Base-by-base conservation (phyloP, 1,284 basidiomycete species). In the Earliella scabrosa region DNA sequence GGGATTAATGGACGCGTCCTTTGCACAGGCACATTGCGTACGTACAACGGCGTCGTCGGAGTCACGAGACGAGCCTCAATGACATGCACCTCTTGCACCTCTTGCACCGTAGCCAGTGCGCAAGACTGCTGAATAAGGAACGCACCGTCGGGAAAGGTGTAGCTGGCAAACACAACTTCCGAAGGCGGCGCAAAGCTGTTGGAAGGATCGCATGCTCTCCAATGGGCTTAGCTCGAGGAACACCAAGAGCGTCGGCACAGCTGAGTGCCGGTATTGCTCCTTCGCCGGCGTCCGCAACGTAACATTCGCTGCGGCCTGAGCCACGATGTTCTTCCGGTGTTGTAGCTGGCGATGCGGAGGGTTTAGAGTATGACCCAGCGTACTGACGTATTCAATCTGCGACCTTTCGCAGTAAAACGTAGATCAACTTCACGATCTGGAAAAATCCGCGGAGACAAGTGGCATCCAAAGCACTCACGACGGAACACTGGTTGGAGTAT, bases 271-370 rank as follows among this genome's bases (percentile, higher is more conserved):
- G 47, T 20, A 20, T 29, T 26, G 32, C 53, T 50, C 57, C 56
- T 61, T 50, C 43, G 43, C 27, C 45, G 6, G 10, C 14, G 13
- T 18, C 14, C 26, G 36, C 26, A 13, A 20, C 29, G 18, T 21
- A 24, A 9, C 21, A 48, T 7, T 5, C 10, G 10, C 10, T 14
- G 16, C 29, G 18, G 27, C 18, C 16, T 20, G 48, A 39, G 41
- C 43, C 38, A 55, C 55, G 58, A 60, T 34, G 45, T 53, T 57
- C 49, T 46, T 52, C 55, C 61, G 61, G 54, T n/a, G 27, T 49
- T 46, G 54, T 35, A 24, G 44, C 49, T 35, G 26, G 24, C 51
- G 36, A 31, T 14, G 34, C 16, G 13, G 1, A 6, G 5, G 27
- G 27, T 36, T 16, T 20, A 41, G 29, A 31, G 47, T 34, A 16